Evolutionary conservation across 2,329 filamentous ascomycete genomes (phyloP), one percentile per base, ranked within the genome.

Genomic region (Aureobasidium sp.): DNA sequence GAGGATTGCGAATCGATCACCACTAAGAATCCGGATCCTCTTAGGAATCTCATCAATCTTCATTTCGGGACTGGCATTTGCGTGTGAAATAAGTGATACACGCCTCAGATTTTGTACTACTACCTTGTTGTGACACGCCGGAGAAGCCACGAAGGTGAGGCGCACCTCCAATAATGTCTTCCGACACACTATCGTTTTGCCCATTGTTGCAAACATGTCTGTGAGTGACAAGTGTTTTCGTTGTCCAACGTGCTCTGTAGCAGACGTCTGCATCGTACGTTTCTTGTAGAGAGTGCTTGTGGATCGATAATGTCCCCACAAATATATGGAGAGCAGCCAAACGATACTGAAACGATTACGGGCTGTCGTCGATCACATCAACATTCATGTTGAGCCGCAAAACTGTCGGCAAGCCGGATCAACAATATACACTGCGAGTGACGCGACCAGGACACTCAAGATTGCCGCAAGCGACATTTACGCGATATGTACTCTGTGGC

Each of bases 291-390:
- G 31, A 11, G 52, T 31, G 15, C 12, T 25, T 14, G 53, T 34
- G 39, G 41, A 45, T 36, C 53, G n/a, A 57, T 44, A 57, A 31
- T 17, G 39, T 39, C 25, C 17, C 51, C 51, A 37, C 51, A 55
- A 55, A 42, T 55, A 42, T 42, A 55, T 27, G 17, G 22, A 25
- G 22, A 44, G 53, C 39, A 44, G 53, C 34, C 53, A 45, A 36
- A 57, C 53, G 41, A 57, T 39, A 34, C 39, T 57, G 53, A 57
- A 57, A 57, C 53, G 53, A 57, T 34, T n/a, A 41, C 53, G 41
- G 39, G n/a, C 39, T 56, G 52, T 44, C 39, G 52, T 56, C 37
- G 52, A 57, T 57, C 51, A 55, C 25, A 45, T 27, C 41, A 20
- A 44, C 22, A 44, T 44, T 45, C 27, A 6, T 36, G 17, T 45